Evolutionary conservation across 495 filamentous ascomycete species (phyloP).

Genomic region (Hypomontagnella submonticulosa): DNA sequence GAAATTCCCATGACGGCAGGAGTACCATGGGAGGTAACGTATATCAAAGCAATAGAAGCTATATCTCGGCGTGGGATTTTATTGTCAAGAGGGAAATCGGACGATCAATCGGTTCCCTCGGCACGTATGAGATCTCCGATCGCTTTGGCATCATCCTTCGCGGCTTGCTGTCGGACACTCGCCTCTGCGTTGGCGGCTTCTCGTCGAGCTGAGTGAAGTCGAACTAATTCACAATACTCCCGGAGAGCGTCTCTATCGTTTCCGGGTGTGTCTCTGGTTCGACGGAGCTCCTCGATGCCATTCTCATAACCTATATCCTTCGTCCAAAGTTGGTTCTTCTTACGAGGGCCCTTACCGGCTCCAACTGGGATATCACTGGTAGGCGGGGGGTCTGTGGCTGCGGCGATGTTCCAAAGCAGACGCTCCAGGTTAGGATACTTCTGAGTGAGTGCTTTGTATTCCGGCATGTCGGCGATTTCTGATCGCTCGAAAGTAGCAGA

Average conservation of each 20-base stretch:
- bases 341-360: slow-evolving; percentile 16
- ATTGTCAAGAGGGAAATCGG: not conserved
- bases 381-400: slow-evolving; percentile 44
- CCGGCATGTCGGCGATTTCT: slow-evolving; percentile 44
- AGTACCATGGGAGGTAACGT: not conserved
- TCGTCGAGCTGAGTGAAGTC: slow-evolving; percentile 29
- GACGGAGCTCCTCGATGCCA: slow-evolving; percentile 39
- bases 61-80: no score
- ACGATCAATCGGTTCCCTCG: slow-evolving; percentile 35
- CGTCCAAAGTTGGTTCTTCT: slow-evolving; percentile 40
- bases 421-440: slow-evolving; percentile 44
- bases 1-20: no score
- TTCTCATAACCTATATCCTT: slow-evolving; percentile 44
- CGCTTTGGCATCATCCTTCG: slow-evolving; percentile 48
- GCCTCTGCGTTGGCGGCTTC: slow-evolving; percentile 15
- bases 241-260: slow-evolving; percentile 47
- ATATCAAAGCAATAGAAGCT: not conserved
- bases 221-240: slow-evolving; percentile 47
- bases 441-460: slow-evolving; percentile 41
- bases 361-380: not conserved
- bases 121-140: slow-evolving; percentile 52
- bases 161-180: slow-evolving; percentile 26
- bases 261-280: slow-evolving; percentile 40
- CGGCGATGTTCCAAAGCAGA: slow-evolving; percentile 46
- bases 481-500: slow-evolving; percentile 14